Conservation (phyloP, 2,329 filamentous ascomycete species). For the Cucurbitaria berberidis region DNA sequence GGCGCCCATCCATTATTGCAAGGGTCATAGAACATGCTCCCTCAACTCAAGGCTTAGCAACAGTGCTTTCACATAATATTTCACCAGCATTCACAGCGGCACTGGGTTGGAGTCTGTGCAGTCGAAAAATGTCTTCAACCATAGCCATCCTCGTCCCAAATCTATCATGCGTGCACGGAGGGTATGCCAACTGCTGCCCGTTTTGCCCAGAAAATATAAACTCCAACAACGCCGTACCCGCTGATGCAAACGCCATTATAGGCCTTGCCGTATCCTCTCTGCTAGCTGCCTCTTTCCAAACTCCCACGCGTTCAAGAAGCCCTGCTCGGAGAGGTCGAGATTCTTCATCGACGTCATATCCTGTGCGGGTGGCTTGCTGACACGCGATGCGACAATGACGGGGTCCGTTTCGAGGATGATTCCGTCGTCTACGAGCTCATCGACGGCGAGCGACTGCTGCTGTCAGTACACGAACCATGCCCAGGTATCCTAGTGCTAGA, state of each 20-base stretch:
- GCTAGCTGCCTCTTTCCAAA: slow-evolving; percentile 91
- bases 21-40: slow-evolving; percentile 28
- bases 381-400: slow-evolving; percentile 87
- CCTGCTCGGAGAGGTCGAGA: slow-evolving; percentile 95
- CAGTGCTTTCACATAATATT: neutral
- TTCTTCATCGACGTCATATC: slow-evolving; percentile 88
- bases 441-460: slow-evolving; percentile 86
- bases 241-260: slow-evolving; percentile 27
- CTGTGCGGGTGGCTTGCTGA: slow-evolving; percentile 88
- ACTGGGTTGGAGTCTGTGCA: slow-evolving; percentile 7
- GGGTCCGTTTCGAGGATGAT: slow-evolving; percentile 98
- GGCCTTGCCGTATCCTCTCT: slow-evolving; percentile 85
- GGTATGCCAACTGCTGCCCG: slow-evolving; percentile 13
- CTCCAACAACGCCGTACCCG: slow-evolving; percentile 42
- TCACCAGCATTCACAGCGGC: neutral
- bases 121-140: slow-evolving; percentile 9
- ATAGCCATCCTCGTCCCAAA: slow-evolving; percentile 11
- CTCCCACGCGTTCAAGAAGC: slow-evolving; percentile 90
- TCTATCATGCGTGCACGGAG: slow-evolving; percentile 6
- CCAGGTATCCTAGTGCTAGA: neutral
- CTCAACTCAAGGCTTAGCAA: slow-evolving; percentile 24
- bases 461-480: slow-evolving; percentile 64
- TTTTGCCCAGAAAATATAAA: slow-evolving; percentile 27
- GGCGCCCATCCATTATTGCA: slow-evolving; percentile 21
- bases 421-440: slow-evolving; percentile 72